Percentiles rank a stretch among this genome's conserved stretches.
Conservation (phyloP, 192 early-diverging fungal genomes). For the Entophlyctis luteolus region DNA sequence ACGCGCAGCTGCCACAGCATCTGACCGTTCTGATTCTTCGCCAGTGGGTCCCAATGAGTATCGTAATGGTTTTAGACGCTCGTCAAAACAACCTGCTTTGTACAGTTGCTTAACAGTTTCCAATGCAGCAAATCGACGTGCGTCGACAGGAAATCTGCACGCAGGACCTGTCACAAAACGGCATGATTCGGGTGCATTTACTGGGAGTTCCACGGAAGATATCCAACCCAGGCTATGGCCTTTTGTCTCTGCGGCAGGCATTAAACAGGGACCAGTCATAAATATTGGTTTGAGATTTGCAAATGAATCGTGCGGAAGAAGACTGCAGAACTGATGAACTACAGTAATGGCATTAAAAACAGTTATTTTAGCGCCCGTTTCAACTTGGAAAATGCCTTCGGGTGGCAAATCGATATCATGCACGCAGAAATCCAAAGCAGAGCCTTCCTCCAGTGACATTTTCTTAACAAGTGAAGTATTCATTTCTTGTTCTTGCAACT, state of each 20-base stretch:
- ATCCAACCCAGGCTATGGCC: constrained; percentile 16
- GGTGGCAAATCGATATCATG: background rate
- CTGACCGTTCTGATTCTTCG: background rate
- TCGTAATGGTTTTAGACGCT: constrained; percentile 62
- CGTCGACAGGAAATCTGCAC: constrained; percentile 52
- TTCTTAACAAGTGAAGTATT: background rate
- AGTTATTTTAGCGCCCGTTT: constrained; percentile 68
- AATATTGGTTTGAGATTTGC: constrained; percentile 51
- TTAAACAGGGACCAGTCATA: constrained; percentile 11
- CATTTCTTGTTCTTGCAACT: constrained; percentile 29
- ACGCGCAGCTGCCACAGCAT: background rate
- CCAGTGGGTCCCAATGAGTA: background rate
- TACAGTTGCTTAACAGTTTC: constrained; percentile 71
- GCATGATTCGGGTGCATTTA: constrained; percentile 22
- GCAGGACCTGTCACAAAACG: constrained; percentile 20
- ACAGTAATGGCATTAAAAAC: constrained; percentile 61
- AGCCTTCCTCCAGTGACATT: background rate
- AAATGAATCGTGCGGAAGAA: constrained; percentile 62
- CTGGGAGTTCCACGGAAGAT: constrained; percentile 20
- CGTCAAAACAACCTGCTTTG: constrained; percentile 62
- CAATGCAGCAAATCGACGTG: constrained; percentile 68
- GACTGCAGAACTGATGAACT: constrained; percentile 68
- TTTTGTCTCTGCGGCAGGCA: background rate
- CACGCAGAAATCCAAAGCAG: background rate
- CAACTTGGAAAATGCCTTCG: constrained; percentile 6